Evolutionary conservation across 2,329 filamentous ascomycete species (phyloP).

Genomic region (Penicillium verrucosum): DNA sequence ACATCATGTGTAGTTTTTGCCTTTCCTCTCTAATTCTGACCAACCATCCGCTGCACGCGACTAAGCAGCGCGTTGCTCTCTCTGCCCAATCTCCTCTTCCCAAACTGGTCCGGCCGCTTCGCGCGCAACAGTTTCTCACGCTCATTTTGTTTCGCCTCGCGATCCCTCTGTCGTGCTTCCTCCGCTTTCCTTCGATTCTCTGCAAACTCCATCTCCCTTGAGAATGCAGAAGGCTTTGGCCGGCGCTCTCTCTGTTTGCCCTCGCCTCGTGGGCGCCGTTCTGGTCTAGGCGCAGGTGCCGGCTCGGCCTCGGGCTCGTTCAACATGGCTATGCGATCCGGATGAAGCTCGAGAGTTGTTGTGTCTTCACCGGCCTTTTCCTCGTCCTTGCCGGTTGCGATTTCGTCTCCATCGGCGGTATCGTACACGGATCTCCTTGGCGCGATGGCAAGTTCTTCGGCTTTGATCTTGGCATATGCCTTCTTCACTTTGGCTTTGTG

Average conservation of each 20-base stretch:
- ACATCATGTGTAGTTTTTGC: constrained; percentile 1
- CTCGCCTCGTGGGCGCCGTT: constrained; percentile 22
- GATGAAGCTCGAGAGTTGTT: constrained; percentile 55
- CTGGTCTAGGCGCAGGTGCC: constrained; percentile 15
- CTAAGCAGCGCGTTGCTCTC: constrained; percentile 76
- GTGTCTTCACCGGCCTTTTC: constrained; percentile 23
- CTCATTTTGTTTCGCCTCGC: constrained; percentile 70
- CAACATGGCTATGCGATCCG: constrained; percentile 59
- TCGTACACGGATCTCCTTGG: constrained; percentile 35
- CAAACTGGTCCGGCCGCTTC: constrained; percentile 60
- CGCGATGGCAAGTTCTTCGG: constrained; percentile 47
- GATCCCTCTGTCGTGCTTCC: constrained; percentile 63
- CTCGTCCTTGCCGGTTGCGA: constrained; percentile 15
- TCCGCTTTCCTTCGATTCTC: constrained; percentile 57
- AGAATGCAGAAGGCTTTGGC: constrained; percentile 52
- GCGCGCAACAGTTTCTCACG: constrained; percentile 63
- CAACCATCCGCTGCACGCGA: constrained; percentile 71
- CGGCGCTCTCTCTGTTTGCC: constrained; percentile 31
- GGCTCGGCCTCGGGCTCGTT: constrained; percentile 41
- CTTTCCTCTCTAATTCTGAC: constrained; percentile 26
- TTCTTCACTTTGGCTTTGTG: constrained; percentile 92
- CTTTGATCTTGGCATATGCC: constrained; percentile 83
- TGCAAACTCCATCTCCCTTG: constrained; percentile 67
- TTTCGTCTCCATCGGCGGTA: constrained; percentile 28
- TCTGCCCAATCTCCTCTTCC: constrained; percentile 74